phyloP scores from a whole-genome alignment of 345 rosid species.

The Lumnitzera littorea region DNA sequence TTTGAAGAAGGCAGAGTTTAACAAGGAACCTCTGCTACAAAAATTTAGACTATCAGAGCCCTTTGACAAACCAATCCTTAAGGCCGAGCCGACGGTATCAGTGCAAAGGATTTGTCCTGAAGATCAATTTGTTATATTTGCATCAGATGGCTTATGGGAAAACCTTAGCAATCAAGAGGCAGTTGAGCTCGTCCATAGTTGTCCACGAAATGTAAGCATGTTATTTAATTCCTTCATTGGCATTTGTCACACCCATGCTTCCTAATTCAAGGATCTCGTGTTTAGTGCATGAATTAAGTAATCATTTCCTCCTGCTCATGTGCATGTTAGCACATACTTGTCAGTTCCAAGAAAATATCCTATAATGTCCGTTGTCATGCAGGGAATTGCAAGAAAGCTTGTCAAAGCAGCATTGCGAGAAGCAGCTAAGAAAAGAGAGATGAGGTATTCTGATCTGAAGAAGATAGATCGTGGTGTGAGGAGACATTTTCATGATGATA shows the following conservation, averaged over 20 bases:
- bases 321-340: neutral
- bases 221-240: conserved; percentile 2
- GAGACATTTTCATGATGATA: conserved; percentile 97
- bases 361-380: neutral
- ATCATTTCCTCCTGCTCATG: too few relatives aligned
- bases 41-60: conserved; percentile 74
- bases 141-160: conserved; percentile 98
- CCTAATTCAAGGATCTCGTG: too few relatives aligned
- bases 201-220: conserved; percentile 69
- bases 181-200: conserved; percentile 72
- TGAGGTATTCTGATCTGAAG: conserved; percentile 91
- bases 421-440: conserved; percentile 95
- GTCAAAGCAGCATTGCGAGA: conserved; percentile 68
- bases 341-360: too few relatives aligned
- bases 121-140: conserved; percentile 91
- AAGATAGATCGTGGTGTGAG: conserved; percentile 91
- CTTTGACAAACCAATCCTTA: conserved; percentile 70
- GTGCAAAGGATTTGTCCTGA: conserved; percentile 68
- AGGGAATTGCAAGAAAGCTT: conserved; percentile 81
- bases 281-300: too few relatives aligned
- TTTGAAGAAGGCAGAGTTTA: conserved; percentile 80
- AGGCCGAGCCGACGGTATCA: conserved; percentile 73
- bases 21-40: conserved; percentile 69
- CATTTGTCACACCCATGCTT: neutral
- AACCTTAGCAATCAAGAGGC: conserved; percentile 93